A percentile compares a stretch with the other conserved stretches of the same genome.
These are phyloP conservation scores for Pelargonium nanum DNA, from an alignment of 345 rosid genomes.

Conservation along the genomic window DNA sequence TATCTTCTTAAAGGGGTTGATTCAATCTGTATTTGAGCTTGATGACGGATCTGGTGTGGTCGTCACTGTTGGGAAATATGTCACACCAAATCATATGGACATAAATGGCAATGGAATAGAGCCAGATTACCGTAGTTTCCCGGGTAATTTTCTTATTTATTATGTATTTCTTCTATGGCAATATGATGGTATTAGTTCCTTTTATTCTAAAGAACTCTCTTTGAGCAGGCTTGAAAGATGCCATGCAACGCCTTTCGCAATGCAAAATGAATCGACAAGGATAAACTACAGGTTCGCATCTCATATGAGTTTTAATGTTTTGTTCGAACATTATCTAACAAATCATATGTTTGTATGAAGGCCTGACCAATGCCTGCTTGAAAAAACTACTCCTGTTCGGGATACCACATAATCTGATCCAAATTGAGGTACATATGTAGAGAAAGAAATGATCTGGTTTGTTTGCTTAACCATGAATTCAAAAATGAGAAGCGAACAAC, in stretches of 20 bases:
- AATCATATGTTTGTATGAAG: too few species aligned
- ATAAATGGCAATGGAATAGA: constrained; percentile 90
- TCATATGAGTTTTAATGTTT: too few species aligned
- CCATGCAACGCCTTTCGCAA: constrained; percentile 37
- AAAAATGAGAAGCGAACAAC: too few species aligned
- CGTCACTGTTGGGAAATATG: constrained; percentile 78
- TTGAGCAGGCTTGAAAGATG: constrained; percentile 69
- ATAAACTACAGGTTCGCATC: constrained; percentile 12
- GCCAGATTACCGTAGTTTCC: constrained; percentile 56
- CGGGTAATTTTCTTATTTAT: constrained; percentile 37
- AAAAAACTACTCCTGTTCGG: too few species aligned
- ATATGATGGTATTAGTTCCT: background rate
- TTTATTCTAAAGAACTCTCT: constrained; percentile 5
- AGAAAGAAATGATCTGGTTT: too few species aligned
- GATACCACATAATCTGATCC: too few species aligned
- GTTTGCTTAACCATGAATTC: too few species aligned
- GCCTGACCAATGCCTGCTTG: too few species aligned
- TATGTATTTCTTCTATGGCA: background rate
- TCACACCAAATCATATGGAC: constrained; percentile 80
- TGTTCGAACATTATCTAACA: too few species aligned
- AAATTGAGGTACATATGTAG: too few species aligned
- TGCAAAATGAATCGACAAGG: constrained; percentile 49
- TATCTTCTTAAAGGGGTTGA: constrained; percentile 53
- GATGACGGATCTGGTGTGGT: constrained; percentile 87
- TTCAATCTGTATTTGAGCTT: constrained; percentile 86